Evolutionary conservation across 2,329 filamentous ascomycete species (phyloP), one percentile per base, ranked within the genome.

Genomic region (Sphaceloma murrayae): DNA sequence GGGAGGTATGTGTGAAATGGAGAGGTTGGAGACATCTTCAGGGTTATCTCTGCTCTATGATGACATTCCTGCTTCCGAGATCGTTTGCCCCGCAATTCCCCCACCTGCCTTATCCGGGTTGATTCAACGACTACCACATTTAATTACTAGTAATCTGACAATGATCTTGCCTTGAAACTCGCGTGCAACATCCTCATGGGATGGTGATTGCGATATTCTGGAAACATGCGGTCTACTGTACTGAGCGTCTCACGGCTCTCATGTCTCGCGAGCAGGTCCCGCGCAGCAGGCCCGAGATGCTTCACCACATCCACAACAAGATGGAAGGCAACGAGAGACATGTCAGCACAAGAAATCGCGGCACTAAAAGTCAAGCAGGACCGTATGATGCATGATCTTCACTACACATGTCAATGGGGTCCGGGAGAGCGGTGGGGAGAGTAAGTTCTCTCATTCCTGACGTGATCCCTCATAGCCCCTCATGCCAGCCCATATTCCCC

Each of bases 331-430:
- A 65, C 66, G 4, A 60, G 61, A 19, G 67, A 69, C 43, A 67
- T 79, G 58, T 67, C 67, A 14, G 68, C 74, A 34, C 58, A 67
- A 13, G 63, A 74, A 27, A 60, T 79, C 26, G 62, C 62, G 29
- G 67, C 64, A 19, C 57, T 82, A 43, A 73, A 71, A 47, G 72
- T 80, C 29, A 70, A 80, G 50, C 67, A 73, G 52, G 63, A 67
- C 10, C 69, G 80, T 50, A 57, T 84, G 51, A 78, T 80, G 66
- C 66, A 70, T 18, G 73, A 78, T 48, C 67, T 84, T 9, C 80
- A 84, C 58, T 58, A 75, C 47, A 81, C 77, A 2, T 81, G 75
- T 56, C 68, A 77, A 62, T 84, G 77, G 72, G 80, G 80, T 0
- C 70, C 66, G 33, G 80, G 79, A 0, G 70, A 80, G 50, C 63